Conservation (phyloP, 2,329 filamentous ascomycete genomes). For the Orbilia javanica region DNA sequence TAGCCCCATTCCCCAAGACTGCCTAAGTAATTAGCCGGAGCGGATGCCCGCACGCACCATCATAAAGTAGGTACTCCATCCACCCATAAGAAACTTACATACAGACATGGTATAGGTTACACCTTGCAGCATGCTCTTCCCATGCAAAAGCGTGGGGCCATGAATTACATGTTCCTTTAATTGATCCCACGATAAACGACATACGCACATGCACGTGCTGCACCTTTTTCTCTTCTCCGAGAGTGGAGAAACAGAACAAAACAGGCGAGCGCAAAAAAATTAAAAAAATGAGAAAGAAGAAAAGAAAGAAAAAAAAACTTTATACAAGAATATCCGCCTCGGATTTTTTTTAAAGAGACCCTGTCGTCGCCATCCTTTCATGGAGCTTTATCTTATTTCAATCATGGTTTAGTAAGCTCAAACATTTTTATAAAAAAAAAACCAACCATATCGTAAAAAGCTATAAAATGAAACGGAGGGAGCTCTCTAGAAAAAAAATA, state of each 20-base stretch:
- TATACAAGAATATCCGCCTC: background rate
- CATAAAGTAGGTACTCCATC: too few species aligned
- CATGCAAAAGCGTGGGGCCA: too few species aligned
- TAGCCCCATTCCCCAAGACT: conserved; percentile 1
- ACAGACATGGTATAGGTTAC: too few species aligned
- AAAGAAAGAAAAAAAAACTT: background rate
- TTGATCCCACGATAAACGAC: conserved; percentile 20
- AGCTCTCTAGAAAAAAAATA: background rate
- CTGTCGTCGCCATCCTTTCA: background rate
- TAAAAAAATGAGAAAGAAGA: background rate
- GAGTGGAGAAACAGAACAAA: background rate
- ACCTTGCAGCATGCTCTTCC: too few species aligned
- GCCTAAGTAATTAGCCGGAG: conserved; percentile 27
- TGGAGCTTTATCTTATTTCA: conserved; percentile 9
- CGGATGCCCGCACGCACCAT: background rate
- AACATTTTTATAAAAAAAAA: background rate
- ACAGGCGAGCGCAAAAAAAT: background rate
- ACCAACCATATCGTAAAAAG: too few species aligned
- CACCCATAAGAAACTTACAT: too few species aligned
- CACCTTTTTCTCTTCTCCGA: background rate
- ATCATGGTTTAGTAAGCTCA: conserved; percentile 5
- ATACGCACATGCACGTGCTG: conserved; percentile 10
- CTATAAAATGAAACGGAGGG: too few species aligned
- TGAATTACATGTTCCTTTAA: too few species aligned
- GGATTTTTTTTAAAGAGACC: background rate